A percentile compares a stretch with the other conserved stretches of the same genome.
These are phyloP conservation scores for Achaetomiella virescens DNA, from an alignment of 495 filamentous ascomycete genomes.

Conservation along the genomic window DNA sequence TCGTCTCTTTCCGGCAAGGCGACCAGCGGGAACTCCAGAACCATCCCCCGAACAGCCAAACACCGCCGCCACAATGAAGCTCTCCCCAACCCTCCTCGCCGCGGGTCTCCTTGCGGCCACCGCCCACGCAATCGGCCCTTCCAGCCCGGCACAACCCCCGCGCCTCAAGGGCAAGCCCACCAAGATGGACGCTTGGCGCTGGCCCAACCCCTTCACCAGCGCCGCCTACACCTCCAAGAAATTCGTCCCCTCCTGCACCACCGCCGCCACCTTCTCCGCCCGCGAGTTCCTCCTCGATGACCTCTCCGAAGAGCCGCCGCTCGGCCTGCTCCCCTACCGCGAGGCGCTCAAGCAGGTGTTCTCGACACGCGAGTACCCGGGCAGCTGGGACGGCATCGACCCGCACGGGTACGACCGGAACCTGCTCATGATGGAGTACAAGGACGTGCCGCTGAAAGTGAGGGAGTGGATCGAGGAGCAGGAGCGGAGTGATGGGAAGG, in stretches of 20 bases:
- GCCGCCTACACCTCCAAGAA: neutral
- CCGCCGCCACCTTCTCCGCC: conserved; percentile 21
- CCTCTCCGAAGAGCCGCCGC: conserved; percentile 21
- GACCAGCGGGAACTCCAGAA: too few relatives aligned
- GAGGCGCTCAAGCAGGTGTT: conserved; percentile 30
- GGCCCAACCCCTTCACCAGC: conserved; percentile 27
- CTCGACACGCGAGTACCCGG: conserved; percentile 26
- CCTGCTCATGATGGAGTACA: conserved; percentile 31
- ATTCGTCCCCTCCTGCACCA: conserved; percentile 21
- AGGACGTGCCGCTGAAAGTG: conserved; percentile 24
- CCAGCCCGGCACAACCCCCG: conserved; percentile 10
- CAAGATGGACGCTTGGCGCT: conserved; percentile 25
- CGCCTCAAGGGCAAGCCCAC: conserved; percentile 22
- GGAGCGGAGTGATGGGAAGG: conserved; percentile 19
- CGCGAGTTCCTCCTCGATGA: conserved; percentile 31
- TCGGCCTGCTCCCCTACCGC: conserved; percentile 24
- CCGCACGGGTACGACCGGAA: conserved; percentile 33
- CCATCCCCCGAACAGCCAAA: neutral
- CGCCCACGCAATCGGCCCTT: conserved; percentile 22
- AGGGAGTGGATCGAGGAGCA: conserved; percentile 36
- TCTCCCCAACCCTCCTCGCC: conserved; percentile 10
- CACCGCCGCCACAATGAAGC: conserved; percentile 18
- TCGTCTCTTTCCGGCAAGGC: too few relatives aligned
- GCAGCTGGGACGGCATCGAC: conserved; percentile 34
- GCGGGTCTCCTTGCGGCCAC: conserved; percentile 16